These are phyloP conservation scores for Dothideomycetes sp. DNA, from an alignment of 2,329 filamentous ascomycete genomes.

Conservation along the genomic window DNA sequence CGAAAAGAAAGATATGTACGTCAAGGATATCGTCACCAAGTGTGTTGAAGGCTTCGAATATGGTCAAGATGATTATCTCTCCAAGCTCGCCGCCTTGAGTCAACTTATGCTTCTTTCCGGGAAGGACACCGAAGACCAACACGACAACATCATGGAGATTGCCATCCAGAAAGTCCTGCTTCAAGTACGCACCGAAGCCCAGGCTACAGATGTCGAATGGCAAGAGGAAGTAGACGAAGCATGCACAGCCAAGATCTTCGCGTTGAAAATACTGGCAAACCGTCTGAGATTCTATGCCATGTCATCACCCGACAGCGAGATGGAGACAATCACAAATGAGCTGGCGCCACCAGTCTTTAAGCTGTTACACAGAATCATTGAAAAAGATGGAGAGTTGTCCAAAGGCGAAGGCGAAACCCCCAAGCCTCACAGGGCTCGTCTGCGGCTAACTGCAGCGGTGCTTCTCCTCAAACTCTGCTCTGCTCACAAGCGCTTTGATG, in stretches of 20 bases:
- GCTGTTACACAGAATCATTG: conserved; percentile 67
- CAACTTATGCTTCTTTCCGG: conserved; percentile 70
- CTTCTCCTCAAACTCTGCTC: conserved; percentile 74
- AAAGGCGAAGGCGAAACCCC: conserved; percentile 64
- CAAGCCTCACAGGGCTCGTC: conserved; percentile 64
- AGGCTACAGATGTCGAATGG: conserved; percentile 37
- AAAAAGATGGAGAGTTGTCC: conserved; percentile 68
- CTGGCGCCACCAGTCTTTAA: conserved; percentile 62
- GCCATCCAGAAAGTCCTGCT: conserved; percentile 66
- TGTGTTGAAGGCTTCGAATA: conserved; percentile 67
- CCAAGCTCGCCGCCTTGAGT: conserved; percentile 60
- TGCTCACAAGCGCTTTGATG: conserved; percentile 60
- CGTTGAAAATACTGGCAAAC: conserved; percentile 79
- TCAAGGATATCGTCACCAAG: conserved; percentile 71
- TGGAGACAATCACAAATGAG: conserved; percentile 36
- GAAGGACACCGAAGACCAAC: conserved; percentile 61
- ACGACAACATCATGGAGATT: conserved; percentile 70
- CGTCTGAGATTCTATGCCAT: conserved; percentile 54
- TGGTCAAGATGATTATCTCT: conserved; percentile 62
- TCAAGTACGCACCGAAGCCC: conserved; percentile 47
- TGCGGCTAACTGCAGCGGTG: conserved; percentile 73
- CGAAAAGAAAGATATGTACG: conserved; percentile 73
- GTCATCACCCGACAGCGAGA: conserved; percentile 29
- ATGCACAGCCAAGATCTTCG: conserved; percentile 71
- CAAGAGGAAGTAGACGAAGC: conserved; percentile 63